Base-by-base conservation (phyloP, 163 green algal species). In the Chlamydomonas reinhardtii region DNA sequence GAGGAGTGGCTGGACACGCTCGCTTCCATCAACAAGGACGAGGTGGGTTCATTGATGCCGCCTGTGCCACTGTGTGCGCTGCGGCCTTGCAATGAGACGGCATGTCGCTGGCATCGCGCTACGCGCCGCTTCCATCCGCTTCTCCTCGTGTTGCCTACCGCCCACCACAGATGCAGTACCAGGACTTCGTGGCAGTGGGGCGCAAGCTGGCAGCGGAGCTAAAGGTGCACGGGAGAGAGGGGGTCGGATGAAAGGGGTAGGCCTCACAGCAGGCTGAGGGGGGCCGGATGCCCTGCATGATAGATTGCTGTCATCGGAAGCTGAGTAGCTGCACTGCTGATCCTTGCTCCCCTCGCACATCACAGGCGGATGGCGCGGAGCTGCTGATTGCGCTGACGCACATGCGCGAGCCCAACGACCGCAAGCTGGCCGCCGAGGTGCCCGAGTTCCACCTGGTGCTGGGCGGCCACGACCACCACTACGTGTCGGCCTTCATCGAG, bases 391-490 rank as follows among this genome's bases (percentile, higher is more conserved):
- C 95, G 14, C 84, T 97, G 12, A 97, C 95, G 5, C 95, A 97
- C 88, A 96, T 97, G 94, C 87, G 95, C 25, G 88, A 90, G 20
- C 92, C 92, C 52, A 97, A 97, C 82, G 95, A 97, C 82, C 37
- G 92, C 8, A 39, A 83, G 73, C 87, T 97, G 70, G 91, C 90
- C 2, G 72, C 85, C 20, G 61, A 91, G 35, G 92, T 94, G 31
- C 77, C 79, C 0, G 94, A 93, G 27, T 93, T 97, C 29, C 88
- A 97, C 77, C 74, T 95, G 15, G 82, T 97, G 20, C 88, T 97
- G 59, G 95, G 93, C 5, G 95, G 95, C 4, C 95, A 97, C 76
- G 95, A 97, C 87, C 95, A 97, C 75, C 89, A 95, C 74, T 95
- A 91, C 76, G 86, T 93, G 43, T 59, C 62, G 4, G 83, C 66